Conservation (phyloP, 805 yeast genomes). For the Metschnikowia picachoensis region DNA sequence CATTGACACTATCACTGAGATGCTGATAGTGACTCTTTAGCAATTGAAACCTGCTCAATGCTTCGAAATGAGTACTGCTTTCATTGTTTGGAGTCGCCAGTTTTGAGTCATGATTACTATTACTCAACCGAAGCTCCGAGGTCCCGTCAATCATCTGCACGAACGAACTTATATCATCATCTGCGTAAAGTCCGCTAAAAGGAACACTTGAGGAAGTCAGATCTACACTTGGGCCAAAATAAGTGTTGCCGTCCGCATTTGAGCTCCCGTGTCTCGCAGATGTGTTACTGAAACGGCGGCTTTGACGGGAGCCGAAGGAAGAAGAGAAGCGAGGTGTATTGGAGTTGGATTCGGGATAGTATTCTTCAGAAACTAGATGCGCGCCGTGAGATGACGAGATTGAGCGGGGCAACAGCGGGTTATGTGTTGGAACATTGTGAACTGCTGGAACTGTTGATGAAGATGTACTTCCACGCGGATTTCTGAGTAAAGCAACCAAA, state of each 20-base stretch:
- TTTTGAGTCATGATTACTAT: conserved; percentile 16
- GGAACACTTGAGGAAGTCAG: conserved; percentile 35
- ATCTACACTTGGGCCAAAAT: conserved; percentile 34
- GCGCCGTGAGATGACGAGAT: conserved; percentile 40
- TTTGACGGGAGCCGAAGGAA: conserved; percentile 63
- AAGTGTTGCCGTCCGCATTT: conserved; percentile 18
- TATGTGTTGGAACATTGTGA: conserved; percentile 18
- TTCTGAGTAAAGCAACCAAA: conserved; percentile 48
- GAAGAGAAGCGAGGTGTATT: conserved; percentile 62
- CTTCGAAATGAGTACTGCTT: conserved; percentile 34
- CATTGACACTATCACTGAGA: conserved; percentile 51
- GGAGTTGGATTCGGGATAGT: conserved; percentile 26
- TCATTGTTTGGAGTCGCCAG: conserved; percentile 17
- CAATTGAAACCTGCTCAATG: conserved; percentile 48
- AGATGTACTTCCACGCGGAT: conserved; percentile 45
- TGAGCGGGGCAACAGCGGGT: conserved; percentile 30
- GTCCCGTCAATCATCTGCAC: conserved; percentile 67
- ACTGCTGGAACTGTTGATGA: conserved; percentile 30
- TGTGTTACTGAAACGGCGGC: conserved; percentile 46
- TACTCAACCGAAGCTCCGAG: conserved; percentile 43
- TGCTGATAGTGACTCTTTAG: conserved; percentile 52
- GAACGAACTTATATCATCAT: conserved; percentile 65
- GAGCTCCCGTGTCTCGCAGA: conserved; percentile 16
- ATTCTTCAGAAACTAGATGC: conserved; percentile 27
- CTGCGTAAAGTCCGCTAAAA: conserved; percentile 43